Evolutionary conservation across 495 filamentous ascomycete genomes (phyloP).

Genomic region (Parmelia sp.): DNA sequence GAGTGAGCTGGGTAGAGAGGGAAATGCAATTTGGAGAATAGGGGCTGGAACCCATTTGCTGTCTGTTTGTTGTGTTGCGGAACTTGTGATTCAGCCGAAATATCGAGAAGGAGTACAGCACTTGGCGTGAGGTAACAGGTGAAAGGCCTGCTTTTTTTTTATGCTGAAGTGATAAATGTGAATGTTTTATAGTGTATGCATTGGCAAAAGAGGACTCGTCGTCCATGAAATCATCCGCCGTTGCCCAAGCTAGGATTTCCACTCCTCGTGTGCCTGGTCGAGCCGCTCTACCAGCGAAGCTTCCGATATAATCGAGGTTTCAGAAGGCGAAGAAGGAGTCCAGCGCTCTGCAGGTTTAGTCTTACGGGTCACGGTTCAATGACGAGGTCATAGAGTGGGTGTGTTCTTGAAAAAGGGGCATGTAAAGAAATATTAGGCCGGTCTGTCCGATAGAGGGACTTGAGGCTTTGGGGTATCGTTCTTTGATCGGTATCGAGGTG

Average conservation of each 20-base stretch:
- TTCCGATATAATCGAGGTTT: slow-evolving; percentile 2
- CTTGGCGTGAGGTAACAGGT: background rate
- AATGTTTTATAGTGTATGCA: background rate
- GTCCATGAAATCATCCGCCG: background rate
- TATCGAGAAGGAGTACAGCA: slow-evolving; percentile 6
- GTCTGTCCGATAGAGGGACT: slow-evolving; percentile 3
- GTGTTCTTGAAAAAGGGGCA: slow-evolving; percentile 1
- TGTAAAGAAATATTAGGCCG: background rate
- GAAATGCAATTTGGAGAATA: background rate
- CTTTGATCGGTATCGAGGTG: slow-evolving; percentile 8
- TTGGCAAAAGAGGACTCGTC: background rate
- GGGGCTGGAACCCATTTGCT: background rate
- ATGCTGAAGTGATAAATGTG: slow-evolving; percentile 2
- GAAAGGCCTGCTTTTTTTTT: slow-evolving; percentile 3
- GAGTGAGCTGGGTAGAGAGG: background rate
- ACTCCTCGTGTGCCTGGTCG: slow-evolving; percentile 2
- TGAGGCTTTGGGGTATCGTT: background rate
- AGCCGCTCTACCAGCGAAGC: slow-evolving; percentile 3
- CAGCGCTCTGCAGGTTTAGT: background rate
- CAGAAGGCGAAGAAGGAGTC: slow-evolving; percentile 3
- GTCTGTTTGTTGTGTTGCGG: slow-evolving; percentile 1
- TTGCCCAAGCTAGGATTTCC: slow-evolving; percentile 1
- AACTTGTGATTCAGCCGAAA: background rate
- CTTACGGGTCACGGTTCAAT: background rate
- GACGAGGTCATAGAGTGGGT: slow-evolving; percentile 5